phyloP scores from a whole-genome alignment of 345 rosid species.

The Trapa incisa region DNA sequence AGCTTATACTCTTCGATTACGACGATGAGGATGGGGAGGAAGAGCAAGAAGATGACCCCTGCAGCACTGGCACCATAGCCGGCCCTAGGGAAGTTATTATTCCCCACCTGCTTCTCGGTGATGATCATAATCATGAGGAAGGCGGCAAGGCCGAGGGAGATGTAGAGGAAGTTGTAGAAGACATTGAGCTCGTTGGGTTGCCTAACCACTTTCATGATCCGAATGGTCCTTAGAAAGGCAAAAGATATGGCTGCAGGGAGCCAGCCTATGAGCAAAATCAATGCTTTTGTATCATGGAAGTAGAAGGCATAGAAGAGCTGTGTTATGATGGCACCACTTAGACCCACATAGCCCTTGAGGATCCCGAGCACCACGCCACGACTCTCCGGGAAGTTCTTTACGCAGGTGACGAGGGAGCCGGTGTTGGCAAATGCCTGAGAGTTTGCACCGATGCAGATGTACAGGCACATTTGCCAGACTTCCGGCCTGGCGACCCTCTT shows the following conservation, averaged over 20 bases:
- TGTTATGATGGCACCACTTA: slow-evolving; percentile 40
- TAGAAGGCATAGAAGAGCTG: slow-evolving; percentile 40
- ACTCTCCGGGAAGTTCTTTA: slow-evolving; percentile 53
- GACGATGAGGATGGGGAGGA: slow-evolving; percentile 39
- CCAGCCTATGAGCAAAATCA: slow-evolving; percentile 50
- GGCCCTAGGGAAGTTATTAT: slow-evolving; percentile 11
- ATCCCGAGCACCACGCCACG: slow-evolving; percentile 49
- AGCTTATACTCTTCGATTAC: slow-evolving; percentile 36
- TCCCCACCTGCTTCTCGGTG: slow-evolving; percentile 15
- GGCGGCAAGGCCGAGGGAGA: slow-evolving; percentile 48
- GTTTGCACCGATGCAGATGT: slow-evolving; percentile 50
- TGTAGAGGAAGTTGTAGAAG: slow-evolving; percentile 38
- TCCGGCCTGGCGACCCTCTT: slow-evolving; percentile 19
- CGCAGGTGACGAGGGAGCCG: slow-evolving; percentile 44
- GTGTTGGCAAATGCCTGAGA: slow-evolving; percentile 59
- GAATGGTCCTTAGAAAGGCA: slow-evolving; percentile 27
- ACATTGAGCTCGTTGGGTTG: slow-evolving; percentile 38
- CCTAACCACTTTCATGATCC: slow-evolving; percentile 30
- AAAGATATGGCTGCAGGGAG: slow-evolving; percentile 45
- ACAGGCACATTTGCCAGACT: slow-evolving; percentile 57
- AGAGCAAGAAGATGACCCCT: slow-evolving; percentile 37
- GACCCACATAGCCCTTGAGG: slow-evolving; percentile 25
- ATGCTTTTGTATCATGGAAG: slow-evolving; percentile 17
- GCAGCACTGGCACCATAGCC: slow-evolving; percentile 39
- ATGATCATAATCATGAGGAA: slow-evolving; percentile 44